Evolutionary conservation across 2,329 filamentous ascomycete genomes (phyloP), one percentile per base, ranked within the genome.

Genomic region (Talaromyces sp.): DNA sequence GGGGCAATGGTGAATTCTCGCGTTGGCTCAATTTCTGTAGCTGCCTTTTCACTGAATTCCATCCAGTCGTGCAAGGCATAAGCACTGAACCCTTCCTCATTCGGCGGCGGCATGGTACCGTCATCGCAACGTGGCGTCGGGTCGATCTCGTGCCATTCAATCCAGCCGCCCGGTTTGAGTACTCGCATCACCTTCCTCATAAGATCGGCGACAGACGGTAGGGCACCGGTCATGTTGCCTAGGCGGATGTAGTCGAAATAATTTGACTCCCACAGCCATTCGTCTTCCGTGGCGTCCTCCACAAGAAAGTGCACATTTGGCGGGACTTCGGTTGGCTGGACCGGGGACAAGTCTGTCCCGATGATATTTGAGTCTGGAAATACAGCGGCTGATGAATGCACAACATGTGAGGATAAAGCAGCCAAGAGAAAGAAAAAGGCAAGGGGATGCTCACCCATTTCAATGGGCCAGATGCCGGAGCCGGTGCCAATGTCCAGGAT

Each of bases 281-380:
- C 81, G 1, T 80, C 76, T 67, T 86, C 84, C 3, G 81, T 80
- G 68, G 80, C 80, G 67, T 92, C 88, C 68, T 91, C 88, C 52
- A 92, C 82, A 62, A 85, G 85, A 65, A 92, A 92, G 63, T 85
- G 83, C 14, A 91, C 87, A 63, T 92, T 92, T 19, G 83, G 82
- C 0, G 89, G 88, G 0, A 91, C 86, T 54, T 83, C 78, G 4
- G 76, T 75, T 2, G 87, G 86, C 67, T 90, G 87, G 27, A 89
- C 85, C 1, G 87, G 86, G 0, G 86, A 88, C 6, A 90, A 77
- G 66, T 90, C 87, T 9, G 84, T 88, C 32, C 85, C 87, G 54
- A 82, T 80, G 31, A 90, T 79, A 62, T 81, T 73, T 11, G 86
- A 76, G 3, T 80, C 68, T 12, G 86, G 86, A 62, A 86, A 88